A percentile compares a stretch with the other conserved stretches of the same genome.
phyloP scores from a whole-genome alignment of 805 yeast species.

The Candida golubevii region DNA sequence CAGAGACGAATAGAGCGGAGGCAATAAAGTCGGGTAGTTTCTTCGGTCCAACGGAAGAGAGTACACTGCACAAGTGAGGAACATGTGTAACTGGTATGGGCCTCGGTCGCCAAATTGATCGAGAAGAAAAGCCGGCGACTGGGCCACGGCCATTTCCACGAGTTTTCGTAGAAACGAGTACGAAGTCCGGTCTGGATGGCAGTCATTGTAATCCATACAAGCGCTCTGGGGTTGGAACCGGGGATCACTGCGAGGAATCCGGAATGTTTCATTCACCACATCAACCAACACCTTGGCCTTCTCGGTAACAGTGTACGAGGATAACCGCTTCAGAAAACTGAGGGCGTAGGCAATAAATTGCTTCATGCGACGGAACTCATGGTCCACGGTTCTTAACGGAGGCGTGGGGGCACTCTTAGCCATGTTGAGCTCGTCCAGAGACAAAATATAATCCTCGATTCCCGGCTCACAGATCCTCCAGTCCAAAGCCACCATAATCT shows the following conservation, averaged over 20 bases:
- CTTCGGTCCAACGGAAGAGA: no score
- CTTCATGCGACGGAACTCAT: conserved; percentile 44
- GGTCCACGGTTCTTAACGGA: background rate
- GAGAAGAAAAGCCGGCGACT: conserved; percentile 13
- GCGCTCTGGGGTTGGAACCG: conserved; percentile 23
- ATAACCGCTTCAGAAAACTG: conserved; percentile 43
- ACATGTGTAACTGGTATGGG: conserved; percentile 3
- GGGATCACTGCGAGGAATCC: conserved; percentile 17
- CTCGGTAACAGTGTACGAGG: conserved; percentile 9
- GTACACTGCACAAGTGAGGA: no score
- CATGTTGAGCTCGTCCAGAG: conserved; percentile 31
- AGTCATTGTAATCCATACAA: conserved; percentile 4
- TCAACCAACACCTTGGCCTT: conserved; percentile 30
- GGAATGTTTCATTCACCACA: conserved; percentile 29
- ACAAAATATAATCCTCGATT: conserved; percentile 35
- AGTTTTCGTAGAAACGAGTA: conserved; percentile 8
- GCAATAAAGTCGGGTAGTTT: no score
- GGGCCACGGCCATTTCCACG: conserved; percentile 9
- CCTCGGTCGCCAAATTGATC: conserved; percentile 12
- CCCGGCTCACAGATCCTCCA: conserved; percentile 68
- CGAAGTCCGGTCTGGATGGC: conserved; percentile 3
- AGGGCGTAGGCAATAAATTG: conserved; percentile 47
- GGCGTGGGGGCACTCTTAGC: background rate
- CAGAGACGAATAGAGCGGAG: no score
- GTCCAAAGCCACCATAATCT: conserved; percentile 48